Evolutionary conservation across 768 basidiomycete genomes (phyloP).

Genomic region (Suillus placidus): DNA sequence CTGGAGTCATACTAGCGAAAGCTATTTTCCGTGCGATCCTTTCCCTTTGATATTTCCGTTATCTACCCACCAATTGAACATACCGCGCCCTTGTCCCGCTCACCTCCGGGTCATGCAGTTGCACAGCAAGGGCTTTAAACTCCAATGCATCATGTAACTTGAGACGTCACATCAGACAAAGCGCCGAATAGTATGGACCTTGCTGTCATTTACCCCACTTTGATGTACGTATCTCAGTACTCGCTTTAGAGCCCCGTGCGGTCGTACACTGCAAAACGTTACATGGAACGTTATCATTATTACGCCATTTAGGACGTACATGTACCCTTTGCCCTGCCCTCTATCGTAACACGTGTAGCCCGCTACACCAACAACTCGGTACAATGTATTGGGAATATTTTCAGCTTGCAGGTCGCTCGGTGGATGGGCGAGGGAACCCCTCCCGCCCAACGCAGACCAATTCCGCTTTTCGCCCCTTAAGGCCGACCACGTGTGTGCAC

Average conservation of each 20-base stretch:
- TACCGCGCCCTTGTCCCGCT: not conserved
- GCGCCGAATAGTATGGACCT: not conserved
- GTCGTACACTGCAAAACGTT: too few relatives aligned
- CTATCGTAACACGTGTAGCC: not conserved
- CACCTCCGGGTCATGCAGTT: not conserved
- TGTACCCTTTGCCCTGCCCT: constrained; percentile 1
- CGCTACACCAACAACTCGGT: not conserved
- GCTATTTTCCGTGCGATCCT: not conserved
- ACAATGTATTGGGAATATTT: not conserved
- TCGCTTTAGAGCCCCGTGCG: not conserved
- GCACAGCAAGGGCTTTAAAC: constrained; percentile 4
- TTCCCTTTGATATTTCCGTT: constrained; percentile 3
- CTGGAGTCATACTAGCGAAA: not conserved
- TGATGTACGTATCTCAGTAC: not conserved
- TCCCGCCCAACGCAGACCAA: constrained; percentile 6
- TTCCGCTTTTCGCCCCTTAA: not conserved
- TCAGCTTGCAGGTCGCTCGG: not conserved
- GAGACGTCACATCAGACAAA: not conserved
- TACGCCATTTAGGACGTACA: not conserved
- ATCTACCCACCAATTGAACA: not conserved
- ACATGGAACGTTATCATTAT: not conserved
- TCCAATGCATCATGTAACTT: not conserved
- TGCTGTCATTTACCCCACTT: constrained; percentile 1
- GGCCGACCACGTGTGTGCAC: not conserved
- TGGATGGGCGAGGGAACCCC: constrained; percentile 6